Conservation (phyloP, 768 basidiomycete genomes). For the Podaxis mareebaensis region DNA sequence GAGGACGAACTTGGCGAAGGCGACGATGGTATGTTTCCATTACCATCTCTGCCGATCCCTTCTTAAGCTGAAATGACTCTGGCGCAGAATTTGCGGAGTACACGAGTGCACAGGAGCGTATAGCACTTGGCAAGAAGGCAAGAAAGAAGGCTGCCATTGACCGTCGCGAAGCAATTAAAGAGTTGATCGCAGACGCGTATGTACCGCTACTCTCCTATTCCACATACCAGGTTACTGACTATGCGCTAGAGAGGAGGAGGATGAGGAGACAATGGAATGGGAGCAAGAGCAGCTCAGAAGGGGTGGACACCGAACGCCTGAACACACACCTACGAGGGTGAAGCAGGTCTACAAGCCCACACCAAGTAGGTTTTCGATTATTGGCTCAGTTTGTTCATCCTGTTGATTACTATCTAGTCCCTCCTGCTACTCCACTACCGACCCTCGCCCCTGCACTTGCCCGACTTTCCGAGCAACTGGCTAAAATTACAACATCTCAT, state of each 20-base stretch:
- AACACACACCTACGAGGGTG: slow-evolving; percentile 33
- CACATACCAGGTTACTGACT: neutral
- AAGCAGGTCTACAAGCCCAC: slow-evolving; percentile 71
- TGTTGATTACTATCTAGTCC: slow-evolving; percentile 50
- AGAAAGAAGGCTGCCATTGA: slow-evolving; percentile 69
- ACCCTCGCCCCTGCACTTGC: slow-evolving; percentile 59
- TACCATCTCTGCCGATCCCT: neutral
- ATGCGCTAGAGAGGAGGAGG: slow-evolving; percentile 64
- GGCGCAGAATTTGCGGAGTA: slow-evolving; percentile 79
- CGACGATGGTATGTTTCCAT: slow-evolving; percentile 69
- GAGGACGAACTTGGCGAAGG: slow-evolving; percentile 89
- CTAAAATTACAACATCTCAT: slow-evolving; percentile 68
- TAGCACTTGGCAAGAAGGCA: slow-evolving; percentile 83
- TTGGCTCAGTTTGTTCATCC: slow-evolving; percentile 3
- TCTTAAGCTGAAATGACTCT: neutral
- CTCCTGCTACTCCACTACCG: slow-evolving; percentile 62
- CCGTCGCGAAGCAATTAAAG: slow-evolving; percentile 69
- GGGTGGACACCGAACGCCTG: slow-evolving; percentile 57
- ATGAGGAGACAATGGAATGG: slow-evolving; percentile 86
- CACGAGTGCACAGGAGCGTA: slow-evolving; percentile 84
- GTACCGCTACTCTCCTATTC: slow-evolving; percentile 26
- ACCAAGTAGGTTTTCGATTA: slow-evolving; percentile 50
- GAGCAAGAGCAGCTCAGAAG: slow-evolving; percentile 81
- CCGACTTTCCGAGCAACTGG: slow-evolving; percentile 60
- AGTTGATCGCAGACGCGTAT: slow-evolving; percentile 82